These are phyloP conservation scores for Monilinia aucupariae DNA, from an alignment of 2,329 filamentous ascomycete genomes.

Conservation along the genomic window DNA sequence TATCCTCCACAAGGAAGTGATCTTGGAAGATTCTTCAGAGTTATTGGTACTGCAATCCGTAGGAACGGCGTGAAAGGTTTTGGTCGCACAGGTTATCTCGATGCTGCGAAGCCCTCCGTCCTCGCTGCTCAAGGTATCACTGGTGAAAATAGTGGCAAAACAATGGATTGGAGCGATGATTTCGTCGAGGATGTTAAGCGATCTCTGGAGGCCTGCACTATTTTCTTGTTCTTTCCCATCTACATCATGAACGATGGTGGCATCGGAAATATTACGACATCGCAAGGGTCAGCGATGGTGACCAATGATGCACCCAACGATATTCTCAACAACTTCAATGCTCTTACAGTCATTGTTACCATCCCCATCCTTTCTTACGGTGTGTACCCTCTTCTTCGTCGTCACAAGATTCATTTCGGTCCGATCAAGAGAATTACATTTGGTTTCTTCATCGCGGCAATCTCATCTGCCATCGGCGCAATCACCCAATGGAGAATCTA, in stretches of 20 bases:
- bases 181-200: slow-evolving; percentile 75
- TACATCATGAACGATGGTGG: slow-evolving; percentile 39
- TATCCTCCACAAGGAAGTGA: slow-evolving; percentile 44
- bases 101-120: slow-evolving; percentile 60
- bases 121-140: slow-evolving; percentile 50
- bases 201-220: slow-evolving; percentile 62
- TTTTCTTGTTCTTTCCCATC: slow-evolving; percentile 53
- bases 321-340: slow-evolving; percentile 69
- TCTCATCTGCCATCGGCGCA: slow-evolving; percentile 53
- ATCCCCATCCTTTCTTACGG: slow-evolving; percentile 63
- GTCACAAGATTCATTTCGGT: slow-evolving; percentile 57
- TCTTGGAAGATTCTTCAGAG: slow-evolving; percentile 40
- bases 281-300: slow-evolving; percentile 56
- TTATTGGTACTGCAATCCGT: slow-evolving; percentile 40
- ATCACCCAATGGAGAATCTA: slow-evolving; percentile 60
- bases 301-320: slow-evolving; percentile 72
- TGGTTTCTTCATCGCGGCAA: slow-evolving; percentile 60
- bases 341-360: slow-evolving; percentile 67
- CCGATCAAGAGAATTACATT: slow-evolving; percentile 69
- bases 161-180: slow-evolving; percentile 73
- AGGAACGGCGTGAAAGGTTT: slow-evolving; percentile 57
- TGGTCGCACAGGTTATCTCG: slow-evolving; percentile 51
- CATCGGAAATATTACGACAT: slow-evolving; percentile 45
- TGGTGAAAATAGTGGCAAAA: slow-evolving; percentile 4
- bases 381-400: slow-evolving; percentile 64